phyloP scores from a whole-genome alignment of 306 rosid genomes.

The Prunus mume region DNA sequence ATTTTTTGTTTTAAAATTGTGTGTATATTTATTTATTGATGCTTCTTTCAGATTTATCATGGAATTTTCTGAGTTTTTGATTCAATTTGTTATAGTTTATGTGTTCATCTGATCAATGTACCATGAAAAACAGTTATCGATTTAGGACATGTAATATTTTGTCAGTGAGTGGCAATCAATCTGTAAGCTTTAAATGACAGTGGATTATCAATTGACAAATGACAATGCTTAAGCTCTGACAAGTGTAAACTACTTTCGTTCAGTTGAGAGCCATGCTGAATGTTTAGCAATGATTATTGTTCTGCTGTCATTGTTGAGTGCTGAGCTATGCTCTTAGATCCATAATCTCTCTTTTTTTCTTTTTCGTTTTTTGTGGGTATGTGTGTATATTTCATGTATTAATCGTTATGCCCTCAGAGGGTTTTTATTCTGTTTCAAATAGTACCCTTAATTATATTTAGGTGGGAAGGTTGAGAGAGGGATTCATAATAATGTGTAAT shows the following conservation, averaged over 20 bases:
- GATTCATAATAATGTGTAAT: background rate
- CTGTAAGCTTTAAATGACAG: background rate
- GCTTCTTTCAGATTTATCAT: background rate
- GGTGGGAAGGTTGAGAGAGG: background rate
- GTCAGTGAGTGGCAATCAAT: no score
- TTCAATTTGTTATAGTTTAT: background rate
- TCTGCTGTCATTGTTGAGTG: no score
- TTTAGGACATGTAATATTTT: background rate
- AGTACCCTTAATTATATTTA: background rate
- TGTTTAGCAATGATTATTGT: background rate
- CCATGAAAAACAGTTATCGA: background rate
- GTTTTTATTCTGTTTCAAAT: background rate
- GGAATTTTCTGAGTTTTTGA: background rate
- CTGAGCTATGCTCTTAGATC: background rate
- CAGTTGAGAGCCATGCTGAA: background rate
- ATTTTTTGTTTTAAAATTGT: background rate
- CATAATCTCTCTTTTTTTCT: background rate
- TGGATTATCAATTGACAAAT: no score
- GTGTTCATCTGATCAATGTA: background rate
- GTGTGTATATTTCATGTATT: no score
- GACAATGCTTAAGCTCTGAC: background rate
- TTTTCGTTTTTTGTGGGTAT: background rate
- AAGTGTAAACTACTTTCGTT: background rate
- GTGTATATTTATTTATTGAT: conserved; percentile 7
- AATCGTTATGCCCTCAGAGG: no score